A percentile compares a stretch with the other conserved stretches of the same genome.
Evolutionary conservation across 2,329 filamentous ascomycete species (phyloP).

Genomic region (Sporothrix euskadiensis): DNA sequence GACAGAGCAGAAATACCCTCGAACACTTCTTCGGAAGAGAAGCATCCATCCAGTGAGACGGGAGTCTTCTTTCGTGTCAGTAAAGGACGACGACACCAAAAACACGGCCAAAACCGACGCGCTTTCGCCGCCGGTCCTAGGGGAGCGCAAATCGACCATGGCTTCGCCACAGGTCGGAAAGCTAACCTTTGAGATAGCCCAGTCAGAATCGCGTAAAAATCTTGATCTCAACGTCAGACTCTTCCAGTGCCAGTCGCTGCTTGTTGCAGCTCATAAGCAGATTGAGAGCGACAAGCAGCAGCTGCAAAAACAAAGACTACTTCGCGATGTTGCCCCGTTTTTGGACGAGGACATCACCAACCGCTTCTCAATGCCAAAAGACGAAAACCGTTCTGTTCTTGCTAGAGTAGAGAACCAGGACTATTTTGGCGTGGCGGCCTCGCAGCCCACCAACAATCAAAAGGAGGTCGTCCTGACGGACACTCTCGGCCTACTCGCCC

Average conservation of each 20-base stretch:
- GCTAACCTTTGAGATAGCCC: slow-evolving; percentile 30
- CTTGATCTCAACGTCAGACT: slow-evolving; percentile 31
- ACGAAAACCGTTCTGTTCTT: background rate
- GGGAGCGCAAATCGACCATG: background rate
- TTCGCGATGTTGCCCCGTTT: background rate
- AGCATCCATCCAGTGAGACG: slow-evolving; percentile 1
- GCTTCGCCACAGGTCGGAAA: slow-evolving; percentile 29
- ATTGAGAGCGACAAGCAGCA: slow-evolving; percentile 20
- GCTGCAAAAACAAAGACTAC: background rate
- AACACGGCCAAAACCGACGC: background rate
- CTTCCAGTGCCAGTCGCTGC: slow-evolving; percentile 32
- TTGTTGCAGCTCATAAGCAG: slow-evolving; percentile 31
- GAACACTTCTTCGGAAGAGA: slow-evolving; percentile 17
- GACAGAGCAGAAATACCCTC: background rate
- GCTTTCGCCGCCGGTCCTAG: background rate
- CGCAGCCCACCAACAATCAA: background rate
- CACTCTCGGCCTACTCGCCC: background rate
- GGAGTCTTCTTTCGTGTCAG: background rate
- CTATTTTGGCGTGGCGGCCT: background rate
- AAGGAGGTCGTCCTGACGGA: background rate
- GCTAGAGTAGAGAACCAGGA: background rate
- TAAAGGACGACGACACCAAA: background rate
- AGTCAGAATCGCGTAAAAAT: slow-evolving; percentile 29
- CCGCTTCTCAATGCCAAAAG: background rate
- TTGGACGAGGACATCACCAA: background rate